These are phyloP conservation scores for Entrophospora sp. DNA, from an alignment of 192 early-diverging fungal genomes.

Conservation along the genomic window DNA sequence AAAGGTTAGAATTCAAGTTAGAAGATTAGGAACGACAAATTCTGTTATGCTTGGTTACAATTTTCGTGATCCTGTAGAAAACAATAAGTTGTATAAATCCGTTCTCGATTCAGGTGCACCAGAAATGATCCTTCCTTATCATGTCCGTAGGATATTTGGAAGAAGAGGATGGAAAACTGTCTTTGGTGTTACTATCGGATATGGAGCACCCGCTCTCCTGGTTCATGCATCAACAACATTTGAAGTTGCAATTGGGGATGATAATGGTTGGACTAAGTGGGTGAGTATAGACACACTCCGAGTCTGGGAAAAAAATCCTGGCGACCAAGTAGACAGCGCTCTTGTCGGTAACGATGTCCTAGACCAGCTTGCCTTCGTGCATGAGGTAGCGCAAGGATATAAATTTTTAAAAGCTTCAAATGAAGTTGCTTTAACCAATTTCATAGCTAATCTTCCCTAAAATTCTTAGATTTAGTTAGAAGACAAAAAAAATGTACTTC, in stretches of 20 bases:
- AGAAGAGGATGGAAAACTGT: not conserved
- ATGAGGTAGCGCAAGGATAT: not conserved
- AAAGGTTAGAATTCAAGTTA: slow-evolving; percentile 2
- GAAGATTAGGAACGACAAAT: not conserved
- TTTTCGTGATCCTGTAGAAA: not conserved
- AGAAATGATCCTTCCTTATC: not conserved
- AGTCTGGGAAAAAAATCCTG: not conserved
- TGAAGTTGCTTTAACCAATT: not conserved
- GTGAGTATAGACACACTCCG: not conserved
- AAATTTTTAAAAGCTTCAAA: not conserved
- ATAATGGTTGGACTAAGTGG: slow-evolving; percentile 12
- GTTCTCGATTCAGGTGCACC: not conserved
- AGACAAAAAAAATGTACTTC: too few relatives aligned
- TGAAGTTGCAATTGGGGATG: not conserved
- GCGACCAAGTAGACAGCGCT: not conserved
- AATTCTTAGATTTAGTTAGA: not conserved
- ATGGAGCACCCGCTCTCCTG: not conserved
- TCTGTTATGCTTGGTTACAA: slow-evolving; percentile 6
- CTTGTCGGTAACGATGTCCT: not conserved
- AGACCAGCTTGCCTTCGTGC: not conserved
- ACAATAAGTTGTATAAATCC: slow-evolving; percentile 3
- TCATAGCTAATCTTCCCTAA: not conserved
- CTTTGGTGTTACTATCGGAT: not conserved
- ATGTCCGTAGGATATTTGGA: not conserved
- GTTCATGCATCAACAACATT: not conserved